Evolutionary conservation across 345 rosid species (phyloP).

Genomic region (Pistacia integerrima): DNA sequence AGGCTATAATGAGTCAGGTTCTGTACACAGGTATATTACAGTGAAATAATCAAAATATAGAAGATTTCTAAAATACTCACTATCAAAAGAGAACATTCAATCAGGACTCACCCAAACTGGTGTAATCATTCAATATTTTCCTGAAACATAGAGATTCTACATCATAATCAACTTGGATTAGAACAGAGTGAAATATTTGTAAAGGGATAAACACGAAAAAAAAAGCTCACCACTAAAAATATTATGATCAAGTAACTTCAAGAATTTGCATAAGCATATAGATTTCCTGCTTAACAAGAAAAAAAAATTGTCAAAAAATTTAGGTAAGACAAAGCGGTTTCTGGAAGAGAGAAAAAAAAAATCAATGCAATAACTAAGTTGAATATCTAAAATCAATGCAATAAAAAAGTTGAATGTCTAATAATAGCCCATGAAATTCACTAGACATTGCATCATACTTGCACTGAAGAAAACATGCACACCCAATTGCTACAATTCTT

Average conservation of each 20-base stretch:
- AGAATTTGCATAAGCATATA: slow-evolving; percentile 59
- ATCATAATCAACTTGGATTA: slow-evolving; percentile 10
- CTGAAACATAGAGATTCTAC: slow-evolving; percentile 35
- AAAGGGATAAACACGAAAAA: not conserved
- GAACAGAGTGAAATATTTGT: slow-evolving; percentile 1
- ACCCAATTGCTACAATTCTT: not conserved
- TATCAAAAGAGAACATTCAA: slow-evolving; percentile 16
- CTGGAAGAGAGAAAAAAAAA: not conserved
- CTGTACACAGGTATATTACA: not conserved
- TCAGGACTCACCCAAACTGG: slow-evolving; percentile 22
- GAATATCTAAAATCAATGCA: not conserved
- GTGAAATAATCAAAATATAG: not conserved
- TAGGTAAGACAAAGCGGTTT: not conserved
- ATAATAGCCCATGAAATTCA: not conserved
- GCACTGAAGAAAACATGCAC: not conserved
- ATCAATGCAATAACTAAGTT: not conserved
- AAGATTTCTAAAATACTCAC: slow-evolving; percentile 24
- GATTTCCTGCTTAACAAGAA: slow-evolving; percentile 49
- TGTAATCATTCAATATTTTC: slow-evolving; percentile 28
- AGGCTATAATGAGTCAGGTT: slow-evolving; percentile 15
- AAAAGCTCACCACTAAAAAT: slow-evolving; percentile 37
- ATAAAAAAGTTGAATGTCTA: not conserved
- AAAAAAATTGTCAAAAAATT: not conserved
- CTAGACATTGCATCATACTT: not conserved
- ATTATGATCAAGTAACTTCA: slow-evolving; percentile 39